A percentile compares a stretch with the other conserved stretches of the same genome.
Conservation (phyloP, 2,329 filamentous ascomycete genomes). For the Diaporthe ilicicola region DNA sequence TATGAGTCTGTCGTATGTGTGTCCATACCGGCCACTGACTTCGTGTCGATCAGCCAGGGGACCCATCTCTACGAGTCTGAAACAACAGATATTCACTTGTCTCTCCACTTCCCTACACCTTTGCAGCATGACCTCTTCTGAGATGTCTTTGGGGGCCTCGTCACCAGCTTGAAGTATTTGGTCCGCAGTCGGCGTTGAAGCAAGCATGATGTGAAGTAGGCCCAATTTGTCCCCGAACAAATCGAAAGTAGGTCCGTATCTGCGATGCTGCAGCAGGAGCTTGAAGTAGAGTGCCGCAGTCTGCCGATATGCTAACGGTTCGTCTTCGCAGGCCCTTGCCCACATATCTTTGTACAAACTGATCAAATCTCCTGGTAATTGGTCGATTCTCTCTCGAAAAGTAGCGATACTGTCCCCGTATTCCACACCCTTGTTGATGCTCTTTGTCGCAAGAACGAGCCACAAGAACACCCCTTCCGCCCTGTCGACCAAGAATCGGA, state of each 20-base stretch:
- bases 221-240: background rate
- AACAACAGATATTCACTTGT: background rate
- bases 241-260: accelerated
- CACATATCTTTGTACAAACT: constrained; percentile 20
- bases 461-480: constrained; percentile 21
- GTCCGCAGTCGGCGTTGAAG: background rate
- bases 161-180: background rate
- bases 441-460: constrained; percentile 10
- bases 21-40: background rate
- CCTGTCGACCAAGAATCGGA: background rate
- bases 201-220: background rate
- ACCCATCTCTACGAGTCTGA: background rate
- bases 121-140: background rate
- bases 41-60: no score
- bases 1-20: background rate
- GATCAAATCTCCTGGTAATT: background rate
- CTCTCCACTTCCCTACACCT: background rate
- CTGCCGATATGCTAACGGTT: background rate
- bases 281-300: constrained; percentile 11
- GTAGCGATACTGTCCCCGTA: background rate
- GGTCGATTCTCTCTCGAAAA: background rate
- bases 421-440: background rate
- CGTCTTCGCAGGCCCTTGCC: background rate
- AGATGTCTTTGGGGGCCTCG: background rate
- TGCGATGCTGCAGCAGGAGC: background rate